Percentiles rank a stretch among this genome's conserved stretches.
Conservation (phyloP, 495 filamentous ascomycete genomes). For the Neurospora sp. region DNA sequence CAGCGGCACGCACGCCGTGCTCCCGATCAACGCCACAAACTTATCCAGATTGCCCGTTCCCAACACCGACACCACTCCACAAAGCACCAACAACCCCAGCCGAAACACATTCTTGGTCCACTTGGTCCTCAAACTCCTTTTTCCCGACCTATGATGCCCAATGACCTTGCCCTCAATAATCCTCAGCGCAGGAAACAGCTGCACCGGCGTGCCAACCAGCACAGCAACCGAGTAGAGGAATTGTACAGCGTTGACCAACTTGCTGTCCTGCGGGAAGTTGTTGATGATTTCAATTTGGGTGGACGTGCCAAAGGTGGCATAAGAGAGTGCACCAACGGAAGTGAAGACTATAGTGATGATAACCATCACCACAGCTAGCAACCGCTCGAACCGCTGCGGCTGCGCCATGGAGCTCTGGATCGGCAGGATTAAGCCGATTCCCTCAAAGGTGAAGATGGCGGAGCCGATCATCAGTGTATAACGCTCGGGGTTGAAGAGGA, state of each 20-base stretch:
- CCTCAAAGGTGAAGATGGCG: slow-evolving; percentile 59
- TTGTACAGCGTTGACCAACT: slow-evolving; percentile 55
- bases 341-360: slow-evolving; percentile 56
- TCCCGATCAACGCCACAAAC: slow-evolving; percentile 55
- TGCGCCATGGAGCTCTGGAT: slow-evolving; percentile 55
- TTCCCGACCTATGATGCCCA: slow-evolving; percentile 43
- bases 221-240: slow-evolving; percentile 57
- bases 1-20: slow-evolving; percentile 64
- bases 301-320: slow-evolving; percentile 49
- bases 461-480: slow-evolving; percentile 55
- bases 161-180: slow-evolving; percentile 50
- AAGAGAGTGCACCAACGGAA: slow-evolving; percentile 52
- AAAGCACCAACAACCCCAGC: slow-evolving; percentile 34
- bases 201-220: slow-evolving; percentile 51
- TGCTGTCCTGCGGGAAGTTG: slow-evolving; percentile 52
- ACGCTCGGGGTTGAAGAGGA: slow-evolving; percentile 49
- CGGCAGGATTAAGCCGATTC: slow-evolving; percentile 55
- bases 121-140: slow-evolving; percentile 41
- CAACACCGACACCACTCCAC: slow-evolving; percentile 39
- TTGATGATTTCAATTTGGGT: slow-evolving; percentile 54
- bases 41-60: slow-evolving; percentile 53
- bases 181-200: slow-evolving; percentile 53
- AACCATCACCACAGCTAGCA: slow-evolving; percentile 50
- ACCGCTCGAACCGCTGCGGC: slow-evolving; percentile 46
- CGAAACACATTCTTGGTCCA: slow-evolving; percentile 60